Evolutionary conservation across 208 protist species (phyloP).

Genomic region (Acanthamoeba triangularis): DNA sequence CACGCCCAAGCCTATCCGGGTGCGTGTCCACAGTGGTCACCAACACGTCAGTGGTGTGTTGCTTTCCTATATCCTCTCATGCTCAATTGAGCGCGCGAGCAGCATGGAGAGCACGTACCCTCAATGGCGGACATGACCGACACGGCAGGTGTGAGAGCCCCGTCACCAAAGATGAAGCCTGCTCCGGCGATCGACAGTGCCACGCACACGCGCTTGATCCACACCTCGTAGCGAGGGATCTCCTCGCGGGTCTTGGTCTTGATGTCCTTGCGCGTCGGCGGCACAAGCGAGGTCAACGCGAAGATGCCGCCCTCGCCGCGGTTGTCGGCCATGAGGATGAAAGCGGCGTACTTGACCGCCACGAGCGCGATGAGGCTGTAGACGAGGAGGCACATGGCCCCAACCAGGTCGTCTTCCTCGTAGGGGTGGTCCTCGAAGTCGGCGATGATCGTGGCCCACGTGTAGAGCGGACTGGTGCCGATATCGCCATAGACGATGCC

Average conservation of each 20-base stretch:
- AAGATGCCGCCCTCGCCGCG: conserved; percentile 54
- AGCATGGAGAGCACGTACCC: too few relatives aligned
- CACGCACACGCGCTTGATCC: conserved; percentile 35
- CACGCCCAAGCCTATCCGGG: conserved; percentile 34
- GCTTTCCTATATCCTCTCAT: too few relatives aligned
- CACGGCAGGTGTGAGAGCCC: conserved; percentile 4
- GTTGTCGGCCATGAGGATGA: conserved; percentile 38
- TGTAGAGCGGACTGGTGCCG: conserved; percentile 43
- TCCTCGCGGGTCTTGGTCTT: neutral
- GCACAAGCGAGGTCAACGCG: conserved; percentile 17
- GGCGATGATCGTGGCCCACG: conserved; percentile 26
- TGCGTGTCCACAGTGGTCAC: too few relatives aligned
- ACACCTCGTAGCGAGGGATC: neutral
- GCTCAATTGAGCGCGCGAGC: too few relatives aligned
- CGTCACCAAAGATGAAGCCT: conserved; percentile 19
- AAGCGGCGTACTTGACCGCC: conserved; percentile 31
- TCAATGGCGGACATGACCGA: conserved; percentile 44
- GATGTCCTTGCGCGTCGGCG: neutral
- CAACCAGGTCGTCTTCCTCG: conserved; percentile 42
- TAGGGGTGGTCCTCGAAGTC: neutral
- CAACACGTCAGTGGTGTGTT: too few relatives aligned
- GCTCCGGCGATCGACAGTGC: neutral
- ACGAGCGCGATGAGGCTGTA: conserved; percentile 39
- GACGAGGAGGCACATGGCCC: conserved; percentile 26
- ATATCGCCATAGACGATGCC: conserved; percentile 61